Evolutionary conservation across 305 asterid genomes (phyloP).

Genomic region (Fraxinus baroniana): DNA sequence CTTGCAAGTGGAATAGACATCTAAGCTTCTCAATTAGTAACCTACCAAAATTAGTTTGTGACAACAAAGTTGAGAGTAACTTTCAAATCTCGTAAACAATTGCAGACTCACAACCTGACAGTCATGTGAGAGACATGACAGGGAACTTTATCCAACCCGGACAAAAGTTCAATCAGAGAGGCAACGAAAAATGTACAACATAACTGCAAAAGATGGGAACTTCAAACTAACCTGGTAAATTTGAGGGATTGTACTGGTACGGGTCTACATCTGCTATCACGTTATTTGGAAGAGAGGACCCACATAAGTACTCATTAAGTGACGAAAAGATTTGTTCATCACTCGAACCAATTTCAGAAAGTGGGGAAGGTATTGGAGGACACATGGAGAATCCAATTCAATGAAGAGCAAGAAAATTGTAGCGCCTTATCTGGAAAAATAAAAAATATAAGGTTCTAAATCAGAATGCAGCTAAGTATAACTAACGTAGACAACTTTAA

Average conservation of each 20-base stretch:
- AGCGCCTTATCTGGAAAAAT: slow-evolving; percentile 17
- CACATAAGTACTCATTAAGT: slow-evolving; percentile 31
- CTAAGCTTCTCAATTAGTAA: neutral
- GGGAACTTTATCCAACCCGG: neutral
- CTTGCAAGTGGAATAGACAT: neutral
- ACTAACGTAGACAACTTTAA: slow-evolving; percentile 3
- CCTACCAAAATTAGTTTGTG: neutral
- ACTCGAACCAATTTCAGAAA: slow-evolving; percentile 27
- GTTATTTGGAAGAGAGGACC: slow-evolving; percentile 43
- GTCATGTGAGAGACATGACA: neutral
- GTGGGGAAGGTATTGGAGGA: slow-evolving; percentile 37
- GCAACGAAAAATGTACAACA: neutral
- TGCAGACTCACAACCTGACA: neutral
- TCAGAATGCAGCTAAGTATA: neutral
- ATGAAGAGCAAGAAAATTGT: slow-evolving; percentile 4
- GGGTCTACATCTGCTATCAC: slow-evolving; percentile 48
- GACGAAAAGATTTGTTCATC: slow-evolving; percentile 39
- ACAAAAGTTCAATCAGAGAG: neutral
- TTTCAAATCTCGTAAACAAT: neutral
- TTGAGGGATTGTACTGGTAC: slow-evolving; percentile 39
- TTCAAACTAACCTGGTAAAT: slow-evolving; percentile 52
- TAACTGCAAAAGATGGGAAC: neutral
- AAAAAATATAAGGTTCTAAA: neutral
- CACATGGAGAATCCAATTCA: slow-evolving; percentile 40
- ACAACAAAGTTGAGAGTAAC: neutral